Base-by-base conservation (phyloP, 2,329 filamentous ascomycete genomes). In the Coniella lustricola region DNA sequence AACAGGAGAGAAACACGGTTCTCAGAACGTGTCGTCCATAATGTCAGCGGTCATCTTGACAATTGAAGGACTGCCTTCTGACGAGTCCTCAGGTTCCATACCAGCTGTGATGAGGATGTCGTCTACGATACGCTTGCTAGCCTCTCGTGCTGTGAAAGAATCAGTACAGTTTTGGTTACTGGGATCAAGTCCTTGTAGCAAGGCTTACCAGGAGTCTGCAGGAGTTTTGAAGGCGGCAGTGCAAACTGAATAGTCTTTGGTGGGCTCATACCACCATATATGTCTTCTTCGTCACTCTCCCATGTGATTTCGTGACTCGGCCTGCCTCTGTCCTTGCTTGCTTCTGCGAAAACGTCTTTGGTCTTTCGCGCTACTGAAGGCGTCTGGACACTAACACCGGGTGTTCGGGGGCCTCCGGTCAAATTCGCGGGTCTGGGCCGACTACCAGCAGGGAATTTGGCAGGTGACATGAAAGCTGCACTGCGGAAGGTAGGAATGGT, bases 211-310 rank as follows among this genome's bases (percentile, higher is more conserved):
- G 87, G 88, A 42, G 88, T 94, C 64, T 90, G 87, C 63, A 91
- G 65, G 18, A 94, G 68, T 61, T 86, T 83, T 35, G 82, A 86
- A 46, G 85, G 84, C 44, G 86, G 86, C 41, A 94, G 68, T 38
- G 85, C 84, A 64, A 94, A 94, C 60, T 90, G 86, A 52, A 94
- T 90, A 10, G 88, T 93, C 73, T 97, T 97, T 0, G 93, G 93
- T 22, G 93, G 93, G 60, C 88, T 95, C 67, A 90, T 84, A 5
- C 84, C 87, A 7, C 77, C 77, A 50, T 85, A 83, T 5, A 79
- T 61, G 42, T 83, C 79, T 9, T 81, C 79, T 22, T 85, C 84
- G 48, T 90, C 84, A 58, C 82, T 86, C 46, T 90, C 84, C 84
- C 89, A 93, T 16, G 73, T 75, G 49, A 82, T 80, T 46, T 79